phyloP scores from a whole-genome alignment of 2,329 filamentous ascomycete genomes.

The Penicillium sp. region DNA sequence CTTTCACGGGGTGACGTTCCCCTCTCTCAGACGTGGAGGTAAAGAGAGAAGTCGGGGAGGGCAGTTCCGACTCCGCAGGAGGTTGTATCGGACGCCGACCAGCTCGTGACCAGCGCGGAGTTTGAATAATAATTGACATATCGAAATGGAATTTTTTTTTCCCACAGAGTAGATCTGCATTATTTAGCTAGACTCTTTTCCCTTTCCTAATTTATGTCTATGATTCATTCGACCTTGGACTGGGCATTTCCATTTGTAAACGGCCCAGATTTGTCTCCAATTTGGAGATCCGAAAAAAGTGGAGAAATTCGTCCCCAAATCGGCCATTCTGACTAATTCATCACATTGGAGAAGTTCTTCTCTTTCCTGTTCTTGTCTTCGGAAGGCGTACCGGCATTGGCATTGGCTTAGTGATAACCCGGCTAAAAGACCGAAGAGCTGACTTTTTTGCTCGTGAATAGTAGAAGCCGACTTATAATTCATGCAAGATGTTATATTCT shows the following conservation, averaged over 20 bases:
- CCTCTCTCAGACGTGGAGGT: background rate
- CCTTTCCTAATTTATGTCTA: background rate
- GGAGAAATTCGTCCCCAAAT: slow-evolving; percentile 20
- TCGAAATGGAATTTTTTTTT: background rate
- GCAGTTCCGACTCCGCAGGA: slow-evolving; percentile 2
- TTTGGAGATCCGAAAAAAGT: background rate
- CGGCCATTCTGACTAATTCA: slow-evolving; percentile 17
- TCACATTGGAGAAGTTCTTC: no score
- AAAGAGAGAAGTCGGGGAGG: background rate
- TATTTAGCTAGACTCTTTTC: background rate
- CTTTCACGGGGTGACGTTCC: slow-evolving; percentile 5
- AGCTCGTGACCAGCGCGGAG: background rate
- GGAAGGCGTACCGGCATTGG: slow-evolving; percentile 5
- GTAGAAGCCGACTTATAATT: background rate
- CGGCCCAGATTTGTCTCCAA: background rate
- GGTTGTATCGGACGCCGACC: background rate
- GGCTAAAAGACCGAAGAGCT: slow-evolving; percentile 1
- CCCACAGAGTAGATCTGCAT: background rate
- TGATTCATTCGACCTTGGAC: background rate
- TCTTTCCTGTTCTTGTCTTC: slow-evolving; percentile 3
- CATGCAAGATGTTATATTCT: background rate
- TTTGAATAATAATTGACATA: background rate
- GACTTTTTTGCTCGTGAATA: background rate
- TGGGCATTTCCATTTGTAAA: background rate
- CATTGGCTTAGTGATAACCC: slow-evolving; percentile 11